A percentile compares a stretch with the other conserved stretches of the same genome.
These are phyloP conservation scores for Capsicum baccatum DNA, from an alignment of 257 asterid genomes.

Conservation along the genomic window DNA sequence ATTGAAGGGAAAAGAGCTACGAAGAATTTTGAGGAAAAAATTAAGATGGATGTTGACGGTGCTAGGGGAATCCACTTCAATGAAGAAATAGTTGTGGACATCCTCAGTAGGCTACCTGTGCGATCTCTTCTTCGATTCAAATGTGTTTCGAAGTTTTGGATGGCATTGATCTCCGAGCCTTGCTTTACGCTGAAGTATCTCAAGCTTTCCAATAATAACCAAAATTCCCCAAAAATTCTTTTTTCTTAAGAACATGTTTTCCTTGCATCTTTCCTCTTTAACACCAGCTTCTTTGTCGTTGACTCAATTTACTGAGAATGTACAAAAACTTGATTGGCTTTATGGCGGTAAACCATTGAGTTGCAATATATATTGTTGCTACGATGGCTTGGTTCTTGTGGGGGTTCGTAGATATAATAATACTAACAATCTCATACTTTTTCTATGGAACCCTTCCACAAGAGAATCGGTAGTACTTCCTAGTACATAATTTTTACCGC, in stretches of 20 bases:
- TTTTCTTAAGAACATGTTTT: neutral
- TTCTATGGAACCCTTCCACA: neutral
- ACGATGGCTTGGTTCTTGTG: neutral
- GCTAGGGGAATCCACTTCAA: neutral
- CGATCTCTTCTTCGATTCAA: constrained; percentile 36
- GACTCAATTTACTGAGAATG: neutral
- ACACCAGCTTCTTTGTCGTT: neutral
- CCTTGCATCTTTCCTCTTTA: neutral
- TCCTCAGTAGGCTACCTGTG: constrained; percentile 32
- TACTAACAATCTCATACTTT: neutral
- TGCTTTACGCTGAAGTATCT: neutral
- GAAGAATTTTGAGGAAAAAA: neutral
- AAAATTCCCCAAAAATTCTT: neutral
- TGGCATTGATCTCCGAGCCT: neutral
- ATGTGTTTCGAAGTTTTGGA: constrained; percentile 25
- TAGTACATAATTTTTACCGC: neutral
- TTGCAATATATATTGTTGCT: neutral
- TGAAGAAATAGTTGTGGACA: constrained; percentile 30
- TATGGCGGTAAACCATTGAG: too few relatives aligned
- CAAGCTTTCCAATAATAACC: neutral
- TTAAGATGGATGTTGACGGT: neutral
- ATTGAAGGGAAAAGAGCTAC: neutral
- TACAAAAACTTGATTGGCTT: neutral
- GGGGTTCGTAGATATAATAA: neutral
- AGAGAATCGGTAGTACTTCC: neutral